A percentile compares a stretch with the other conserved stretches of the same genome.
These are phyloP conservation scores for Panaeolus cyanescens DNA, from an alignment of 768 basidiomycete genomes.

Conservation along the genomic window DNA sequence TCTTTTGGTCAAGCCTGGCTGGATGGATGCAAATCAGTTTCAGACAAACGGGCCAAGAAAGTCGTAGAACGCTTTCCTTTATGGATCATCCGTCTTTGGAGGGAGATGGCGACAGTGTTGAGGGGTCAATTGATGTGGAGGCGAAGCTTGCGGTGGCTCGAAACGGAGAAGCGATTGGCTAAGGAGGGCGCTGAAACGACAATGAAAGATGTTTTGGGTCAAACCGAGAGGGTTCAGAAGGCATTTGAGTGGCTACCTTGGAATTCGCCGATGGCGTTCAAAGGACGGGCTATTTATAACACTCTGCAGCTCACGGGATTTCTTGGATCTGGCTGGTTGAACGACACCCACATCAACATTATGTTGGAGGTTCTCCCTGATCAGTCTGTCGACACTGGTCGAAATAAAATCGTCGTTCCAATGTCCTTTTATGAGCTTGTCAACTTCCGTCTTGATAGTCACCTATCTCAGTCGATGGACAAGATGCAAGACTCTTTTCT, in stretches of 20 bases:
- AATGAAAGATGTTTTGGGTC: no score
- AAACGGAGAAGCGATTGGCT: no score
- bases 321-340: slow-evolving; percentile 7
- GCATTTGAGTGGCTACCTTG: no score
- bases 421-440: no score
- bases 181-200: no score
- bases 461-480: no score
- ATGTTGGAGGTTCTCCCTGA: slow-evolving; percentile 6
- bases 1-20: slow-evolving; percentile 11
- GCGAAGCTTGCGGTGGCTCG: slow-evolving; percentile 1
- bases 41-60: slow-evolving; percentile 10
- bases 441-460: no score
- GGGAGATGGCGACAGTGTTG: neutral
- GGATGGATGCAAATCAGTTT: slow-evolving; percentile 10
- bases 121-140: slow-evolving; percentile 3
- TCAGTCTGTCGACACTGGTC: no score
- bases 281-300: neutral
- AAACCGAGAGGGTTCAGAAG: no score
- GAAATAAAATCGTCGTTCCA: no score
- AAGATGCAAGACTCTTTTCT: no score
- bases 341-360: slow-evolving; percentile 8
- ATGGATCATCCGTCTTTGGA: slow-evolving; percentile 10
- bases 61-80: slow-evolving; percentile 8
- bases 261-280: neutral
- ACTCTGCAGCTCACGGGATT: slow-evolving; percentile 6